Evolutionary conservation across 805 yeast species (phyloP).

Genomic region (Starmerella gropengiesseri): DNA sequence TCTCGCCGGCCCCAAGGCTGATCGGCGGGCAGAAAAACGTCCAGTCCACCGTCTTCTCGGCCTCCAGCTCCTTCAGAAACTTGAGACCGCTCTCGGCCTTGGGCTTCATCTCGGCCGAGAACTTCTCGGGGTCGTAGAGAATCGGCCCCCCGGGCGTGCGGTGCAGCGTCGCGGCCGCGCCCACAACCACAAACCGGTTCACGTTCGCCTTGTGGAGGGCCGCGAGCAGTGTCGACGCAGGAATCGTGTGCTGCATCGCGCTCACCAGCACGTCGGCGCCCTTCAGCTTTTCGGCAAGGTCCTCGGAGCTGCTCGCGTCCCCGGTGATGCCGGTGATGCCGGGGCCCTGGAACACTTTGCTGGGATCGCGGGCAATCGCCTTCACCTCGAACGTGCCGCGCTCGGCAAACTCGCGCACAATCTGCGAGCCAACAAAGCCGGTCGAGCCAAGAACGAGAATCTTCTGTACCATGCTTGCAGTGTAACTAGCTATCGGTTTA

Average conservation of each 20-base stretch:
- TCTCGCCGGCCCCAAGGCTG: constrained; percentile 7
- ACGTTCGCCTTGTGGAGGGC: constrained; percentile 12
- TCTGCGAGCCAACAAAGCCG: constrained; percentile 30
- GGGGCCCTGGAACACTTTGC: constrained; percentile 4
- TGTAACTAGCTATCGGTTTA: too few species aligned
- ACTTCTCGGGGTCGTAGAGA: constrained; percentile 12
- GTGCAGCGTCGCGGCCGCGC: constrained; percentile 15
- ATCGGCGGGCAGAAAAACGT: constrained; percentile 13
- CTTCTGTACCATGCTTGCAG: constrained; percentile 5
- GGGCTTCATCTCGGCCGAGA: constrained; percentile 12
- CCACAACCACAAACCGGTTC: constrained; percentile 15
- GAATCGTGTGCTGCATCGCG: constrained; percentile 11
- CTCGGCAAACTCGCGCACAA: constrained; percentile 10
- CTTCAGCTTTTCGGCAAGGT: constrained; percentile 6
- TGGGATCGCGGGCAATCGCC: constrained; percentile 15
- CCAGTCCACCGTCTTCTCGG: constrained; percentile 11
- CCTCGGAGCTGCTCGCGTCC: constrained; percentile 14
- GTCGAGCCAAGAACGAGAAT: constrained; percentile 22
- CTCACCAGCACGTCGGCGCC: constrained; percentile 13
- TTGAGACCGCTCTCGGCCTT: constrained; percentile 8
- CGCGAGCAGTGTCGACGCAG: constrained; percentile 7
- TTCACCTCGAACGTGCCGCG: constrained; percentile 10
- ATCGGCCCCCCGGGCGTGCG: constrained; percentile 13
- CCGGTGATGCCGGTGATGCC: constrained; percentile 11
- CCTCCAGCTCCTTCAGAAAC: constrained; percentile 7